Conservation (phyloP, 164 flowering plant species). For the Annona squamosa region DNA sequence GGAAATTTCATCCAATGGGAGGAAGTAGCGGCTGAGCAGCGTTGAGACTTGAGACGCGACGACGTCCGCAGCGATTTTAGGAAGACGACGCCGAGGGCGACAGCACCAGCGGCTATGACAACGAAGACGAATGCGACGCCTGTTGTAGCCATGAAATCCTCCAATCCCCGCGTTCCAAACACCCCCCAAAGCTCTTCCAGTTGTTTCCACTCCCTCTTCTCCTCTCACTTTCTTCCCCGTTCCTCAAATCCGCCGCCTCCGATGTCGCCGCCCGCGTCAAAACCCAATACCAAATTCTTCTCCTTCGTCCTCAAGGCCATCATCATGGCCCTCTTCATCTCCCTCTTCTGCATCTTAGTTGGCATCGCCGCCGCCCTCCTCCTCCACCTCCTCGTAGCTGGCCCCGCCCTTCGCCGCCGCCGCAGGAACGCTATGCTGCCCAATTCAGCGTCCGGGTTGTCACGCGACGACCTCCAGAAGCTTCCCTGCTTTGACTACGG, state of each 20-base stretch:
- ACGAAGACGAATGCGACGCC: slow-evolving; percentile 3
- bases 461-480: slow-evolving; percentile 20
- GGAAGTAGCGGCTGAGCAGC: too few relatives aligned
- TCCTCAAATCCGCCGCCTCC: background rate
- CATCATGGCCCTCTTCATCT: slow-evolving; percentile 41
- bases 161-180: background rate
- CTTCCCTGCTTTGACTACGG: slow-evolving; percentile 32
- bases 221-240: background rate
- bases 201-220: background rate
- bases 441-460: slow-evolving; percentile 15
- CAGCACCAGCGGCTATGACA: background rate
- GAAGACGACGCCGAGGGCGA: too few relatives aligned
- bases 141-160: background rate
- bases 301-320: slow-evolving; percentile 41
- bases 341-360: slow-evolving; percentile 53
- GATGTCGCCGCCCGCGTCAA: slow-evolving; percentile 8
- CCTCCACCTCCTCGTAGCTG: slow-evolving; percentile 37
- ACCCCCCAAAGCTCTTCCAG: background rate
- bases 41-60: too few relatives aligned
- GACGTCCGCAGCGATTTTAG: too few relatives aligned
- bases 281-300: slow-evolving; percentile 36
- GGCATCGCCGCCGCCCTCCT: slow-evolving; percentile 46
- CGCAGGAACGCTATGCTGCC: background rate
- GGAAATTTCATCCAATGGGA: too few relatives aligned
- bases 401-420: slow-evolving; percentile 29